Base-by-base conservation (phyloP, 2,329 filamentous ascomycete species). In the Ambrosiella beaveri region DNA sequence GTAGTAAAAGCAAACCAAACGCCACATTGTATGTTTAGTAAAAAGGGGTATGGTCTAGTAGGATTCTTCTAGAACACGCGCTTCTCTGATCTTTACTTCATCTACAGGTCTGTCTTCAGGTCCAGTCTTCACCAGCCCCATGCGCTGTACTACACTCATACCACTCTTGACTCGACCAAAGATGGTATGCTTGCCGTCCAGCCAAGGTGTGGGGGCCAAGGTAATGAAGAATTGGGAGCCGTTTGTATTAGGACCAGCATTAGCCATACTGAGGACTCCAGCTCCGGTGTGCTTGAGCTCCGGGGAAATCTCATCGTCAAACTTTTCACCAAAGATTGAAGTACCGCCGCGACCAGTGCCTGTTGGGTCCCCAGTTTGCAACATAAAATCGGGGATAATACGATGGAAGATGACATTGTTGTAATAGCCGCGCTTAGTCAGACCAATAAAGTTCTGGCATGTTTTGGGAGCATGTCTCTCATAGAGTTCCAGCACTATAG, bases 201-300 rank as follows among this genome's bases (percentile, higher is more conserved):
- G 72, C 91, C 91, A 97, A 0, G 93, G 93, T 13, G 93, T 91
- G 3, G 91, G 91, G 7, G 89, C 91, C 39, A 97, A 76, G 0
- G 93, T 97, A 64, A 98, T 82, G 68, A 97, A 97, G 71, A 97
- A 98, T 71, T 97, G 93, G 60, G 82, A 88, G 19, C 91, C 91
- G 69, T 97, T 97, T 40, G 91, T 95, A 69, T 97, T 82, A 7
- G 88, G 87, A 0, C 93, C 93, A 13, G 84, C 82, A 71, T 98
- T 98, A 61, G 93, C 93, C 93, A 98, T 98, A 71, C 84, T 89
- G 65, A 98, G 73, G n/a, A 97, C 77, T 1, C 91, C 91, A 3
- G 91, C 90, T 41, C 91, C 91, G 0, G 89, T 95, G 73, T 98
- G 93, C 68, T 91, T 93, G 57, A 98, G 74, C 3, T 74, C 73